Conservation (phyloP, 2,329 filamentous ascomycete genomes). For the Ceratocystis ficicola region DNA sequence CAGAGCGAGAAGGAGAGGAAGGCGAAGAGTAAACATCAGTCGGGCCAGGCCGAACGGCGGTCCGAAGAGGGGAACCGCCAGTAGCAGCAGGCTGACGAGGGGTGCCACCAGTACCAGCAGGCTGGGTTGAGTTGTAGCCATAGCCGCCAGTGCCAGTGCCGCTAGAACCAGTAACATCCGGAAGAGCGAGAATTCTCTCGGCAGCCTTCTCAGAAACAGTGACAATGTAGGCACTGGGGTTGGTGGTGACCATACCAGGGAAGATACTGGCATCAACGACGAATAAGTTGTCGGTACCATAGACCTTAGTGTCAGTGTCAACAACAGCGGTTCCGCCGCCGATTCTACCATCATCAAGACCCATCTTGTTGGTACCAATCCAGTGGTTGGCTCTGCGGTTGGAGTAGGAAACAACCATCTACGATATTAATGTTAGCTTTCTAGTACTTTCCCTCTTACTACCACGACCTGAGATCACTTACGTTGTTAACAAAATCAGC, state of each 20-base stretch:
- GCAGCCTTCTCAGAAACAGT: slow-evolving; percentile 51
- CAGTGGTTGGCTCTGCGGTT: slow-evolving; percentile 40
- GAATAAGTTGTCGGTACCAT: slow-evolving; percentile 55
- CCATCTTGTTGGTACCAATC: slow-evolving; percentile 50
- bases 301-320: slow-evolving; percentile 51
- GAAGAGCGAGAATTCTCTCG: slow-evolving; percentile 26
- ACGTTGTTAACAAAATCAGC: slow-evolving; percentile 45
- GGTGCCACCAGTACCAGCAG: neutral
- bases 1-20: neutral
- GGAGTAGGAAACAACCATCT: slow-evolving; percentile 29
- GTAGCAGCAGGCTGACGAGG: neutral
- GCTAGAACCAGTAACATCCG: neutral
- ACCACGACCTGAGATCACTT: slow-evolving; percentile 23
- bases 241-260: slow-evolving; percentile 55
- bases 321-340: slow-evolving; percentile 47
- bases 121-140: neutral
- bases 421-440: slow-evolving; percentile 10
- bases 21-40: neutral
- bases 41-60: neutral
- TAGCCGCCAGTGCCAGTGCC: neutral
- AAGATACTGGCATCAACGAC: slow-evolving; percentile 58
- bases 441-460: neutral
- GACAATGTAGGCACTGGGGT: slow-evolving; percentile 54
- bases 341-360: slow-evolving; percentile 40
- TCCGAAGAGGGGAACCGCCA: neutral